Percentiles rank a stretch among this genome's conserved stretches.
phyloP scores from a whole-genome alignment of 148 eudicot genomes.

The Diospyros kaki region DNA sequence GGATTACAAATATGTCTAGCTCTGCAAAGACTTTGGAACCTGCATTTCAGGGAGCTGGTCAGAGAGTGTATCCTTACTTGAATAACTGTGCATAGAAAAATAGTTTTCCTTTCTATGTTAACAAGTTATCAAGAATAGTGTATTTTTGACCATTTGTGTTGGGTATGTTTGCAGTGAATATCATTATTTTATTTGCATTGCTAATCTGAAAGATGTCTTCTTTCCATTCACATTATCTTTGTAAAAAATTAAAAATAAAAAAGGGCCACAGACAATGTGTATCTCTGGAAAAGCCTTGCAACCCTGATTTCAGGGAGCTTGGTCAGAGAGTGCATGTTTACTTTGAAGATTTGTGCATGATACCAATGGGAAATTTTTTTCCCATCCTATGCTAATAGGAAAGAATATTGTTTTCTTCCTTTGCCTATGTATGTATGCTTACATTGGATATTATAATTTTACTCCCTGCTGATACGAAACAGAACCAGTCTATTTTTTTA shows the following conservation, averaged over 20 bases:
- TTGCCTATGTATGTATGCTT: neutral
- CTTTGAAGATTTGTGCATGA: no score
- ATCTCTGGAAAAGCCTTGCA: no score
- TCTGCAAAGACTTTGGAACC: conserved; percentile 83
- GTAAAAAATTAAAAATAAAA: no score
- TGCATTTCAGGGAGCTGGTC: conserved; percentile 91
- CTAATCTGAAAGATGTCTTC: no score
- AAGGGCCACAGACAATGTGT: no score
- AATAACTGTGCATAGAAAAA: neutral
- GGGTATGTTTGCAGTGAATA: neutral
- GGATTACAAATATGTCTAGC: conserved; percentile 51
- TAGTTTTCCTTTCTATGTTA: conserved; percentile 1
- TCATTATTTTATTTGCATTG: neutral
- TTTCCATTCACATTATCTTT: no score
- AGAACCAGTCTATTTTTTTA: no score
- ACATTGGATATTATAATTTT: no score
- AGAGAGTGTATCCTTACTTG: conserved; percentile 77
- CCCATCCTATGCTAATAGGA: neutral
- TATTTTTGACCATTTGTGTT: neutral
- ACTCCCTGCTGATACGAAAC: no score
- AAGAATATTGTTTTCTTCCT: neutral
- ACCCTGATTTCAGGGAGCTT: no score
- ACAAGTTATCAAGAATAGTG: neutral
- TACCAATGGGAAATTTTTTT: no score
- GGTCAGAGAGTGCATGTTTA: no score